Base-by-base conservation (phyloP, 2,329 filamentous ascomycete species). In the Ophiostoma angusticollis region DNA sequence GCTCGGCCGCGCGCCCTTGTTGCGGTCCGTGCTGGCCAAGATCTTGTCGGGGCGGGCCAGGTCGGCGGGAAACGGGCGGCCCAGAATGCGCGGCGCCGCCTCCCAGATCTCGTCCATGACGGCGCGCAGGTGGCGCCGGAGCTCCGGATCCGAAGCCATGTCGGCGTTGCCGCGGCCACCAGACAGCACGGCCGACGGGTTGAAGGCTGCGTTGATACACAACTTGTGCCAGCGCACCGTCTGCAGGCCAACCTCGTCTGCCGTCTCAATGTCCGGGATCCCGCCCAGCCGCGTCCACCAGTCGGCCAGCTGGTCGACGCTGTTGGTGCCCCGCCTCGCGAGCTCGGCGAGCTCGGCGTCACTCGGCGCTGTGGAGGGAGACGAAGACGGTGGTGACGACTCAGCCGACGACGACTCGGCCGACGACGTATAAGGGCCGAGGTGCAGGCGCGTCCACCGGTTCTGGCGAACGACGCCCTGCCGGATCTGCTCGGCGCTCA, bases 191-290 rank as follows among this genome's bases (percentile, higher is more conserved):
- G 78, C 74, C 1, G 74, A 78, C 0, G 80, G 78, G 58, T 84
- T 84, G 68, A 84, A 80, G 37, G 76, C 73, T 0, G 78, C 76
- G 55, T 84, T 84, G 62, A 84, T 83, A 50, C 76, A 78, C 45
- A 84, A 72, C 57, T 84, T 84, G 57, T 84, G 79, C 80, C 80
- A 84, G 18, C 80, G 67, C 14, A 84, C 71, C 30, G 74, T 69
- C 57, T 84, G 80, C 32, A 84, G 62, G 43, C 74, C 78, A 23
- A 74, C 60, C 54, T 82, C 76, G 33, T 72, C 67, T 7, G 69
- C 35, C 17, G 45, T 61, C 44, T 77, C 71, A 5, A 77, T 75
- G 55, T 84, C 80, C 42, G 67, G 67, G 46, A 84, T 72, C 2
- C 70, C 71, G 27, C 77, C 78, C 13, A 70, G 58, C 11, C 60